Percentiles rank a stretch among this genome's conserved stretches.
phyloP scores from a whole-genome alignment of 1,284 basidiomycete species.

The Prillingera fragicola region DNA sequence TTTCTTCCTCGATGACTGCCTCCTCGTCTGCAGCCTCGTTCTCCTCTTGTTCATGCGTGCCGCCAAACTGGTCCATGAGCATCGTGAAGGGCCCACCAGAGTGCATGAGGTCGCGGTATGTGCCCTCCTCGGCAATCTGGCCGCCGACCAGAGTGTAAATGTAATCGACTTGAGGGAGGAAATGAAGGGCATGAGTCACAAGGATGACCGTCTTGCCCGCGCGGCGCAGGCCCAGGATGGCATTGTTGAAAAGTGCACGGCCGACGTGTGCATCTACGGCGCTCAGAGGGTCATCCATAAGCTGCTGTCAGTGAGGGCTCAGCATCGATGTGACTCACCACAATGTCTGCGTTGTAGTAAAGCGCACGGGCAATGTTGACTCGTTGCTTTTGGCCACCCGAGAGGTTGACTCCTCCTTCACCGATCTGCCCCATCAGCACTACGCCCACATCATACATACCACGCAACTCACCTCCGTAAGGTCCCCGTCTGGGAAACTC shows the following conservation, averaged over 20 bases:
- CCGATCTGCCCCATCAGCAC: slow-evolving; percentile 53
- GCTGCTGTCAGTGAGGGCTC: too few species aligned
- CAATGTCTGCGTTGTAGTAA: slow-evolving; percentile 59
- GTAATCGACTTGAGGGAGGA: slow-evolving; percentile 24
- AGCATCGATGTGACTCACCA: too few species aligned
- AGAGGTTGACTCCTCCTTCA: slow-evolving; percentile 54
- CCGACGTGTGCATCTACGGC: slow-evolving; percentile 59
- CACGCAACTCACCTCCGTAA: too few species aligned
- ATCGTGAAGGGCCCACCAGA: slow-evolving; percentile 55
- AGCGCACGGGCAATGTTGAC: slow-evolving; percentile 71
- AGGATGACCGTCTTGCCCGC: slow-evolving; percentile 58
- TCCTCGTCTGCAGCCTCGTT: slow-evolving; percentile 48
- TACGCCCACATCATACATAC: slow-evolving; percentile 29
- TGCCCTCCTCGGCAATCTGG: slow-evolving; percentile 9
- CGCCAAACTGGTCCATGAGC: slow-evolving; percentile 63
- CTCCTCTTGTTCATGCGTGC: slow-evolving; percentile 46
- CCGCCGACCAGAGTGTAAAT: slow-evolving; percentile 26
- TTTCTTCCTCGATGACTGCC: slow-evolving; percentile 31
- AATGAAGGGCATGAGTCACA: slow-evolving; percentile 56
- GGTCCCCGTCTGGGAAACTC: slow-evolving; percentile 23
- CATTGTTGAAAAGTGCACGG: slow-evolving; percentile 62
- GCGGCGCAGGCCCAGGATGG: slow-evolving; percentile 58
- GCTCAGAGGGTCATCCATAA: slow-evolving; percentile 50
- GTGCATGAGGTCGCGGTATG: slow-evolving; percentile 2
- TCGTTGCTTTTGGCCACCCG: slow-evolving; percentile 56